Conservation (phyloP, 495 filamentous ascomycete genomes). For the Viridothelium virens region DNA sequence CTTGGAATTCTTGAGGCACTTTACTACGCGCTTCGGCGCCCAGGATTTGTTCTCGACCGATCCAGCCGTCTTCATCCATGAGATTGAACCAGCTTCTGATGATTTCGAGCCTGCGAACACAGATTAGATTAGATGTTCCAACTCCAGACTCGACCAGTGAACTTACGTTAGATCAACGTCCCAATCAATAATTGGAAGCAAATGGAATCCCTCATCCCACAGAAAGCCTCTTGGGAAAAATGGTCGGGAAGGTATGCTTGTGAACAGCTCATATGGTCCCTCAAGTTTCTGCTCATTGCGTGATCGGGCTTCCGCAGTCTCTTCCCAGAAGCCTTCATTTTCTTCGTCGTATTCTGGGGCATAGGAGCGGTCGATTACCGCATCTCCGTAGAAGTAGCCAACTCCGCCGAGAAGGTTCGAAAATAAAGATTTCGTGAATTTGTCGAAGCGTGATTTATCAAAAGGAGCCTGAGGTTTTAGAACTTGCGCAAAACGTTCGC, state of each 20-base stretch:
- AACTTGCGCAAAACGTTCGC: slow-evolving; percentile 62
- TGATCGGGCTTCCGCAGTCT: slow-evolving; percentile 66
- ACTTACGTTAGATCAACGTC: slow-evolving; percentile 75
- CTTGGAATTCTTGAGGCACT: slow-evolving; percentile 89
- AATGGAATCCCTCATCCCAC: slow-evolving; percentile 97
- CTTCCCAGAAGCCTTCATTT: slow-evolving; percentile 95
- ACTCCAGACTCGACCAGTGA: not conserved
- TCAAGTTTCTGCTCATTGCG: slow-evolving; percentile 60
- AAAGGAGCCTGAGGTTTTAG: slow-evolving; percentile 74
- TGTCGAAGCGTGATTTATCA: slow-evolving; percentile 57
- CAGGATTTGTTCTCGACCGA: slow-evolving; percentile 91
- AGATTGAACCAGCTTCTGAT: slow-evolving; percentile 92
- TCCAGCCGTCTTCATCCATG: slow-evolving; percentile 97
- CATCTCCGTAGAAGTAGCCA: slow-evolving; percentile 86
- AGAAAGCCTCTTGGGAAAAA: slow-evolving; percentile 96
- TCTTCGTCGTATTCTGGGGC: slow-evolving; percentile 91
- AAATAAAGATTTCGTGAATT: slow-evolving; percentile 82
- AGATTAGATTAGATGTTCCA: not conserved
- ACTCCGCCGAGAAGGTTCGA: slow-evolving; percentile 93
- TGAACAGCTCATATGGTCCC: slow-evolving; percentile 83
- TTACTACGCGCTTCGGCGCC: slow-evolving; percentile 92
- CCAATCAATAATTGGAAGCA: slow-evolving; percentile 87
- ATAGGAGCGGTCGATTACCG: slow-evolving; percentile 81
- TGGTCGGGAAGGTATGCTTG: slow-evolving; percentile 83
- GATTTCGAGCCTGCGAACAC: slow-evolving; percentile 58